A percentile compares a stretch with the other conserved stretches of the same genome.
Conservation (phyloP, 2,329 filamentous ascomycete genomes). For the Penicillium frequentans region DNA sequence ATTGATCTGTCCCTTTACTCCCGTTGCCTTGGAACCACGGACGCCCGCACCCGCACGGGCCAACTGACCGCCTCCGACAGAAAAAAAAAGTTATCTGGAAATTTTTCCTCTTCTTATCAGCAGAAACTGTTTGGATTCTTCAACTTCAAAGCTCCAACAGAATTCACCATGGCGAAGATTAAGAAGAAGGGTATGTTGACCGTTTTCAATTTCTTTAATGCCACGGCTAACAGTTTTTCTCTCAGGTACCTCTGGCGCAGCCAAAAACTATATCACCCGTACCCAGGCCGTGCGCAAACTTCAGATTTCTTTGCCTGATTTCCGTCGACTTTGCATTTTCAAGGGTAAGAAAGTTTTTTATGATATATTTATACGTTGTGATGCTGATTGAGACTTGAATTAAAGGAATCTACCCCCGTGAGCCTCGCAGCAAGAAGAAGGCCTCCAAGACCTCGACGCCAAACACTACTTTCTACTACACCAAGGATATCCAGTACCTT, state of each 20-base stretch:
- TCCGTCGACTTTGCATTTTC: slow-evolving; percentile 98
- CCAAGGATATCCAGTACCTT: slow-evolving; percentile 97
- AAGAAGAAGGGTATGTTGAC: slow-evolving; percentile 76
- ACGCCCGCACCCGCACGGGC: slow-evolving; percentile 32
- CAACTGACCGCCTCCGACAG: slow-evolving; percentile 22
- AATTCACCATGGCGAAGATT: slow-evolving; percentile 64
- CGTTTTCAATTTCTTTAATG: background rate
- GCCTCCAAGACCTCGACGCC: slow-evolving; percentile 86
- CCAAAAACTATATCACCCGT: slow-evolving; percentile 97
- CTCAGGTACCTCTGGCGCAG: slow-evolving; percentile 77
- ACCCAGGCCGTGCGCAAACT: slow-evolving; percentile 97
- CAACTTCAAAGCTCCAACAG: slow-evolving; percentile 13
- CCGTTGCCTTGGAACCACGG: slow-evolving; percentile 12
- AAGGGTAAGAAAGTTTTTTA: slow-evolving; percentile 60
- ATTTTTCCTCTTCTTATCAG: slow-evolving; percentile 39
- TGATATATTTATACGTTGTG: background rate
- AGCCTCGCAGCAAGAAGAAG: slow-evolving; percentile 96
- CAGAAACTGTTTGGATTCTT: slow-evolving; percentile 22
- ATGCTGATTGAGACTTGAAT: slow-evolving; percentile 15
- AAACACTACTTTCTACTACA: slow-evolving; percentile 87
- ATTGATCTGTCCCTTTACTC: slow-evolving; percentile 2
- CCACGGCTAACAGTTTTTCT: slow-evolving; percentile 16
- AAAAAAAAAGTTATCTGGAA: slow-evolving; percentile 40
- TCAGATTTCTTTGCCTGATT: slow-evolving; percentile 94
- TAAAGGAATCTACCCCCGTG: slow-evolving; percentile 86